A percentile compares a stretch with the other conserved stretches of the same genome.
Evolutionary conservation across 257 asterid species (phyloP).

Genomic region (Mitragyna speciosa): DNA sequence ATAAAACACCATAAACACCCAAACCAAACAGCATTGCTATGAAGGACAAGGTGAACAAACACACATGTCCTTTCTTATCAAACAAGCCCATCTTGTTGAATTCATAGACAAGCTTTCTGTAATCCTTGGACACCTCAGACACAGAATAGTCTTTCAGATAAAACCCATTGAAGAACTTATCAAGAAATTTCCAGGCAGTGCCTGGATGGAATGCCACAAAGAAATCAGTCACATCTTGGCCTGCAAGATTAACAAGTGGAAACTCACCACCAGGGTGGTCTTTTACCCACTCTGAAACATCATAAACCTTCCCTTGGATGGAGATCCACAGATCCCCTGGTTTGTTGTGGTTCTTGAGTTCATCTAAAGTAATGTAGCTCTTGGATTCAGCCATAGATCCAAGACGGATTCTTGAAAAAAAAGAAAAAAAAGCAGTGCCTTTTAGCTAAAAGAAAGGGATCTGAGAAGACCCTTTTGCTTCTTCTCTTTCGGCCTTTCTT

Average conservation of each 20-base stretch:
- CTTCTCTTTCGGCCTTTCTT: neutral
- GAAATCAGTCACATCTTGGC: conserved; percentile 88
- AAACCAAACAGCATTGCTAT: conserved; percentile 40
- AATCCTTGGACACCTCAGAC: conserved; percentile 73
- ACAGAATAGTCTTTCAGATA: conserved; percentile 54
- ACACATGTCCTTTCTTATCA: conserved; percentile 61
- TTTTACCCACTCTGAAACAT: conserved; percentile 74
- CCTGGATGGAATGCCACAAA: conserved; percentile 82
- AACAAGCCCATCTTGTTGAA: conserved; percentile 66
- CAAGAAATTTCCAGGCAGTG: conserved; percentile 65
- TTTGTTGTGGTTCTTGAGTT: conserved; percentile 69
- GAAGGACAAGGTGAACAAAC: conserved; percentile 30
- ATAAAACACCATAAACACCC: conserved; percentile 66
- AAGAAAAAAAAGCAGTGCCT: neutral
- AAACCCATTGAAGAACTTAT: conserved; percentile 54
- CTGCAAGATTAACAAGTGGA: conserved; percentile 75
- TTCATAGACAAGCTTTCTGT: conserved; percentile 63
- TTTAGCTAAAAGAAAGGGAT: conserved; percentile 1
- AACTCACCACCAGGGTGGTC: conserved; percentile 82
- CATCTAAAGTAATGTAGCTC: conserved; percentile 62
- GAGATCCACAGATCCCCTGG: conserved; percentile 91
- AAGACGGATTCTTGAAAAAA: conserved; percentile 4
- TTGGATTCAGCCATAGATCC: conserved; percentile 42
- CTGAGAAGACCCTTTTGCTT: conserved; percentile 20
- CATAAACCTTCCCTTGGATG: conserved; percentile 81